Evolutionary conservation across 1,284 basidiomycete genomes (phyloP).

Genomic region (Inonotus obliquus): DNA sequence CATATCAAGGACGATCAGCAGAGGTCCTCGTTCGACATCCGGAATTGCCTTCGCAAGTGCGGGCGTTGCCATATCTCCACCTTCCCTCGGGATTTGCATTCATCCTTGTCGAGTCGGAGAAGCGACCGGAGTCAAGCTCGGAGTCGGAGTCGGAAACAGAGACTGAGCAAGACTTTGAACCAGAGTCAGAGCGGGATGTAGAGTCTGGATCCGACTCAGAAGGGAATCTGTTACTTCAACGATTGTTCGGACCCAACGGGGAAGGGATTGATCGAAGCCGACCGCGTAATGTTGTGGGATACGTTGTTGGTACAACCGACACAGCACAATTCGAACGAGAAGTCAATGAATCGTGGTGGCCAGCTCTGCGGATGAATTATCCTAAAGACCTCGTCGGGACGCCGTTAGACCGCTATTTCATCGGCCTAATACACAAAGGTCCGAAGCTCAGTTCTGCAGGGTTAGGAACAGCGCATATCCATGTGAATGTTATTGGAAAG

Average conservation of each 20-base stretch:
- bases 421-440: conserved; percentile 11
- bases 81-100: conserved; percentile 15
- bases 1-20: conserved; percentile 7
- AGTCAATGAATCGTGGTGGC: conserved; percentile 10
- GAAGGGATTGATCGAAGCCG: neutral
- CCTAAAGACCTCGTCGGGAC: conserved; percentile 10
- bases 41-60: conserved; percentile 10
- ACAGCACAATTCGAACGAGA: conserved; percentile 15
- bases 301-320: conserved; percentile 12
- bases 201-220: neutral
- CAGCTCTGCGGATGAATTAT: conserved; percentile 1
- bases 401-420: conserved; percentile 13
- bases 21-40: conserved; percentile 9
- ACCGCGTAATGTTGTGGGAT: conserved; percentile 8
- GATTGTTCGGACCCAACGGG: neutral
- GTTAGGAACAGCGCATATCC: conserved; percentile 4
- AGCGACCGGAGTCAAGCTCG: neutral
- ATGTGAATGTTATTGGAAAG: conserved; percentile 7
- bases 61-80: conserved; percentile 13
- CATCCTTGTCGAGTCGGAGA: conserved; percentile 12
- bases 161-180: neutral
- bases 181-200: neutral
- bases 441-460: neutral
- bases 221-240: neutral
- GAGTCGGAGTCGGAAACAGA: neutral